Percentiles rank a stretch among this genome's conserved stretches.
These are phyloP conservation scores for Pholiota molesta DNA, from an alignment of 768 basidiomycete species.

Conservation along the genomic window DNA sequence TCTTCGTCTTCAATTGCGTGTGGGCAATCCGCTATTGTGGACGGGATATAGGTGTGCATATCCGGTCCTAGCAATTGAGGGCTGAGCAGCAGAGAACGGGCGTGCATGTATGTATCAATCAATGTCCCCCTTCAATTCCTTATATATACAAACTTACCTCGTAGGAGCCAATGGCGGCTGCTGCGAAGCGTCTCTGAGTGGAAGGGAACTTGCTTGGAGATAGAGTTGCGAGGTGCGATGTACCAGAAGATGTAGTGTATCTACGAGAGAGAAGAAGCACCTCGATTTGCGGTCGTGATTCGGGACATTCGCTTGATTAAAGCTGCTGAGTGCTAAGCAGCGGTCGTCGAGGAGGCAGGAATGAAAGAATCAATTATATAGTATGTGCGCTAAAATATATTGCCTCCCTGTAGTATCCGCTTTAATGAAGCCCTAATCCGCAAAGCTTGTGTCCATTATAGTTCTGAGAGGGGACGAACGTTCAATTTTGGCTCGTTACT, in stretches of 20 bases:
- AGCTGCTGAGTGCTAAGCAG: neutral
- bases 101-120: neutral
- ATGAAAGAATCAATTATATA: neutral
- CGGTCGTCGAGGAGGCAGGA: slow-evolving; percentile 1
- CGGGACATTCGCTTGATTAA: slow-evolving; percentile 6
- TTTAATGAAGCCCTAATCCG: slow-evolving; percentile 5
- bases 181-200: neutral
- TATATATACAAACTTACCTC: neutral
- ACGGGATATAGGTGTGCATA: neutral
- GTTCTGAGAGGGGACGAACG: neutral
- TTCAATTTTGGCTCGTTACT: slow-evolving; percentile 6
- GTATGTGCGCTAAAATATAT: neutral
- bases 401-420: neutral
- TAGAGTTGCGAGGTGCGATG: neutral
- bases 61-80: neutral
- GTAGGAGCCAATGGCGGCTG: neutral
- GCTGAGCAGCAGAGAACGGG: neutral
- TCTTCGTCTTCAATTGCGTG: neutral
- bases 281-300: neutral
- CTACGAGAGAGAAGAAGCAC: slow-evolving; percentile 4
- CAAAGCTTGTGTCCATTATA: neutral
- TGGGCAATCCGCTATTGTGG: neutral
- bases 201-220: neutral
- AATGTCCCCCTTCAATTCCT: neutral
- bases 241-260: neutral